Percentiles rank a stretch among this genome's conserved stretches.
These are phyloP conservation scores for Pinus albicaulis DNA, from an alignment of 75 land plant species.

Conservation along the genomic window DNA sequence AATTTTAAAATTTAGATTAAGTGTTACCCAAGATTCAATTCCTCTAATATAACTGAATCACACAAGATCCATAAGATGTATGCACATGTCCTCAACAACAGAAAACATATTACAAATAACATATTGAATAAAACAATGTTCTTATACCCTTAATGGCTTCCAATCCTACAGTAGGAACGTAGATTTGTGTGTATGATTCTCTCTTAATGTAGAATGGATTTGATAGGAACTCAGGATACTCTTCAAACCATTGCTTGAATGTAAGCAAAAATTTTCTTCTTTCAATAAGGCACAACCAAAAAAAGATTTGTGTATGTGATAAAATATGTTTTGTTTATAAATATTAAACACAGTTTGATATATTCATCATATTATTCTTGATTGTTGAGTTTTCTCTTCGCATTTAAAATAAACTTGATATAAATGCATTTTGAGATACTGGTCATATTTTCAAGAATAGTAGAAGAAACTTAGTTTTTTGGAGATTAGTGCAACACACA, in stretches of 20 bases:
- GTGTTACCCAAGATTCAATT: conserved; percentile 56
- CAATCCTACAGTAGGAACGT: conserved; percentile 75
- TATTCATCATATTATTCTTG: not conserved
- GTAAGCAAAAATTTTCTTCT: not conserved
- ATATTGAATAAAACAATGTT: not conserved
- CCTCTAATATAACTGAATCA: conserved; percentile 34
- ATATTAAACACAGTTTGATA: not conserved
- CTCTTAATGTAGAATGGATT: conserved; percentile 83
- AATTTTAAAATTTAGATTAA: conserved; percentile 52
- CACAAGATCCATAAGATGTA: not conserved
- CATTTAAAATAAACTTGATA: not conserved
- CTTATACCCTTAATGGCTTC: conserved; percentile 67
- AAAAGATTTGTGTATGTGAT: not conserved
- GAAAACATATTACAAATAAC: not conserved
- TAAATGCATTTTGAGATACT: not conserved
- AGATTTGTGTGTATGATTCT: conserved; percentile 91
- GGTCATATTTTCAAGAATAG: not conserved
- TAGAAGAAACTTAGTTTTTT: not conserved
- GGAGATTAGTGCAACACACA: not conserved
- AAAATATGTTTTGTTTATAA: not conserved
- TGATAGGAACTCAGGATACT: conserved; percentile 64
- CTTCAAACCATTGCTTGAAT: conserved; percentile 71
- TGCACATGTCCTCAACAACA: not conserved
- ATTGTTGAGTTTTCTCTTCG: not conserved
- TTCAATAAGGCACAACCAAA: not conserved